Conservation (phyloP, 257 asterid genomes). For the Primulina eburnea region DNA sequence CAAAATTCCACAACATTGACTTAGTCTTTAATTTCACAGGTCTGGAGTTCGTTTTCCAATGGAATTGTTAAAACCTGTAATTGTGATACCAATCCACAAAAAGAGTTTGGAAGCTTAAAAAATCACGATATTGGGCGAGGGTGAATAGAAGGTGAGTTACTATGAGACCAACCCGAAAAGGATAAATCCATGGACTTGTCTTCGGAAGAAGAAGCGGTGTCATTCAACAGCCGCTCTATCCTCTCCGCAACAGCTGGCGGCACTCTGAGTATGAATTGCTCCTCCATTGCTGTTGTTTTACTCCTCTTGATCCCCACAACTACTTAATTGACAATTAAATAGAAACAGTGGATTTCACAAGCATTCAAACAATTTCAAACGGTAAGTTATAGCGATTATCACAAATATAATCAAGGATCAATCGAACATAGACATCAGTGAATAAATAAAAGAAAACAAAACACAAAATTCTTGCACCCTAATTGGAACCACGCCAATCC, state of each 20-base stretch:
- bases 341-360: not conserved
- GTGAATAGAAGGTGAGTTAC: not conserved
- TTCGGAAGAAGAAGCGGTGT: slow-evolving; percentile 66
- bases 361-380: no score
- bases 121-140: not conserved
- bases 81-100: not conserved
- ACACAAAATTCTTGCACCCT: not conserved
- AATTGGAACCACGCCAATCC: not conserved
- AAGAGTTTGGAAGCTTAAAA: not conserved
- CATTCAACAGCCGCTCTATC: slow-evolving; percentile 57
- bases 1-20: not conserved
- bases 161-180: slow-evolving; percentile 51
- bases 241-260: slow-evolving; percentile 51
- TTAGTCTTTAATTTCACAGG: not conserved
- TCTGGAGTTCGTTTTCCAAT: not conserved
- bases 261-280: slow-evolving; percentile 51
- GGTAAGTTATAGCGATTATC: not conserved
- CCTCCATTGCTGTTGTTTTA: slow-evolving; percentile 37
- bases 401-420: not conserved
- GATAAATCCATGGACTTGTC: slow-evolving; percentile 74
- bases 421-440: no score
- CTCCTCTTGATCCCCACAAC: slow-evolving; percentile 1
- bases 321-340: not conserved
- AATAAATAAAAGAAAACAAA: no score
- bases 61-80: not conserved